Evolutionary conservation across 176 grass and related monocot species (phyloP).

Genomic region (Oryza coarctata): DNA sequence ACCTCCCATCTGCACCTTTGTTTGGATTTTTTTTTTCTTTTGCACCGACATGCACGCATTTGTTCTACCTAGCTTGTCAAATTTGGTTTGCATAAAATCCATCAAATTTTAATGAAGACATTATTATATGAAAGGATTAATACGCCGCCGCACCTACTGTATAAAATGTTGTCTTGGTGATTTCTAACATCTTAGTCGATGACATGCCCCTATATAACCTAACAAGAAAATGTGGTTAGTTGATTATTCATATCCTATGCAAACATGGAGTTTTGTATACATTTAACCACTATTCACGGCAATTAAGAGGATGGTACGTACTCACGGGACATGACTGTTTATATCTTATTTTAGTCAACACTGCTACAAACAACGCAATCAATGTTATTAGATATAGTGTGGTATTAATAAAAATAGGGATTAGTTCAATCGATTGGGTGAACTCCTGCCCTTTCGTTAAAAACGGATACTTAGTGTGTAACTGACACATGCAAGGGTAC

Average conservation of each 20-base stretch:
- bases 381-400: conserved; percentile 13
- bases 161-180: background rate
- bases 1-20: background rate
- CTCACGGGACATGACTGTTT: background rate
- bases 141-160: background rate
- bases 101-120: background rate
- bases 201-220: background rate
- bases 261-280: background rate
- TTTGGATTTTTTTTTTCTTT: background rate
- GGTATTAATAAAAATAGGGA: background rate
- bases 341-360: background rate
- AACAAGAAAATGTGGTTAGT: background rate
- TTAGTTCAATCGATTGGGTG: background rate
- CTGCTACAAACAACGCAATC: background rate
- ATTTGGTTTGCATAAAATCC: background rate
- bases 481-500: background rate
- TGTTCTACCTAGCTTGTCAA: background rate
- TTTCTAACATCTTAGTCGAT: background rate
- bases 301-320: background rate
- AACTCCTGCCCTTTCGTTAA: background rate
- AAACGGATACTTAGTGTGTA: background rate
- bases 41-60: conserved; percentile 1
- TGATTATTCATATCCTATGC: background rate
- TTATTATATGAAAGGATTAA: no score
- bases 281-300: conserved; percentile 1